A percentile compares a stretch with the other conserved stretches of the same genome.
Evolutionary conservation across 257 asterid species (phyloP).

Genomic region (Fraxinus cuspidata): DNA sequence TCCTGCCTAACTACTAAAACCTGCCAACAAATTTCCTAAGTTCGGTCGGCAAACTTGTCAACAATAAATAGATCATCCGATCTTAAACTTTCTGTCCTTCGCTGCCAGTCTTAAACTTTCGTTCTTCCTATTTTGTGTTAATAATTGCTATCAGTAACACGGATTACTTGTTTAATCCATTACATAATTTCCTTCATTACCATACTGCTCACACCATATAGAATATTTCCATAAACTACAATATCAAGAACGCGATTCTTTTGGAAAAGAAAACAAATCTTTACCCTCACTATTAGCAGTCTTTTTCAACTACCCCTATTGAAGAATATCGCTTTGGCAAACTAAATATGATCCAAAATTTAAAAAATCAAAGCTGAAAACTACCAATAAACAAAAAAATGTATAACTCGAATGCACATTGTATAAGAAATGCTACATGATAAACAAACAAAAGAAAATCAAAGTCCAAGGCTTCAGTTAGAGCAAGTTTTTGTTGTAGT

Average conservation of each 20-base stretch:
- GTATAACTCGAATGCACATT: background rate
- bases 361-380: background rate
- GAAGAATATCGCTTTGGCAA: background rate
- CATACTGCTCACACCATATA: background rate
- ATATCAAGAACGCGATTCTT: background rate
- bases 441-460: background rate
- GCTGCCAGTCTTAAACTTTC: background rate
- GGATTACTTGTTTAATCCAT: too few relatives aligned
- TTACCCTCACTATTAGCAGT: slow-evolving; percentile 3
- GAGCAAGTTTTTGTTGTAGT: too few relatives aligned
- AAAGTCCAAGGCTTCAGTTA: background rate
- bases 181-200: background rate
- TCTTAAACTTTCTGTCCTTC: slow-evolving; percentile 4
- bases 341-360: slow-evolving; percentile 1
- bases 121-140: too few relatives aligned
- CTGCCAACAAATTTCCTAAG: slow-evolving; percentile 38
- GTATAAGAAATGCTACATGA: background rate
- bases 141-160: too few relatives aligned
- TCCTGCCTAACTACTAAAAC: slow-evolving; percentile 96
- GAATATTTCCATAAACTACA: background rate
- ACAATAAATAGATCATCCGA: background rate
- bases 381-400: too few relatives aligned
- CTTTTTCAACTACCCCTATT: slow-evolving; percentile 1
- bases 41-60: slow-evolving; percentile 18
- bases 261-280: background rate